phyloP scores from a whole-genome alignment of 2,329 filamentous ascomycete genomes.

The Berkeleyomyces basicola region DNA sequence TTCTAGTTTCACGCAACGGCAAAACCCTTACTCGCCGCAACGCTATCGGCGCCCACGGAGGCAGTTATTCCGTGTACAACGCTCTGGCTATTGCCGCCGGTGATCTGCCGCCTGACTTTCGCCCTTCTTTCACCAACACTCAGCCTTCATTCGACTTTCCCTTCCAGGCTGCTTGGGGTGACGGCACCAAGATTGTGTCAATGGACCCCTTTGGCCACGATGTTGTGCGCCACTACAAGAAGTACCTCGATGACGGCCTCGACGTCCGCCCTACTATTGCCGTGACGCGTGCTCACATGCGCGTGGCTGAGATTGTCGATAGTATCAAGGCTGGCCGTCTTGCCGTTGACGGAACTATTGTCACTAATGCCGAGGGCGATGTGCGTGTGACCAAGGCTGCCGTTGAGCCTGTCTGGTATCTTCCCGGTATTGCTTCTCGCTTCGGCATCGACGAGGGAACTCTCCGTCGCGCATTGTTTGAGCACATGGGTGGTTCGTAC shows the following conservation, averaged over 20 bases:
- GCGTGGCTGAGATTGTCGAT: constrained; percentile 76
- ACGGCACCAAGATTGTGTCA: constrained; percentile 85
- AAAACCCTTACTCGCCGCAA: constrained; percentile 16
- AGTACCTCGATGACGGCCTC: constrained; percentile 5
- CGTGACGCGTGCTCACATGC: constrained; percentile 87
- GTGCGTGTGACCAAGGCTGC: constrained; percentile 91
- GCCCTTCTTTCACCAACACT: constrained; percentile 54
- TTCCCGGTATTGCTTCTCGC: constrained; percentile 74
- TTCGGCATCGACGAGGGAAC: constrained; percentile 90
- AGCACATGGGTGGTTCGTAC: constrained; percentile 90
- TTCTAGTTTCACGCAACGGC: constrained; percentile 16
- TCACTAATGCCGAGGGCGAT: constrained; percentile 71
- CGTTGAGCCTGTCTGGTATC: constrained; percentile 85
- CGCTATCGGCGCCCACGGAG: constrained; percentile 34
- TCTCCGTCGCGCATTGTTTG: constrained; percentile 74
- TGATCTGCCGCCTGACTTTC: constrained; percentile 56
- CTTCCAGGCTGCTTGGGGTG: constrained; percentile 76
- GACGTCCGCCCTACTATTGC: constrained; percentile 80
- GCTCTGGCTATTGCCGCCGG: constrained; percentile 84
- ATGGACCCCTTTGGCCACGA: constrained; percentile 89
- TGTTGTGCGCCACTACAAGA: constrained; percentile 14
- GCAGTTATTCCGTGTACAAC: constrained; percentile 92
- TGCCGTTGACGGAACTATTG: constrained; percentile 70
- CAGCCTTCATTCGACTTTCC: constrained; percentile 83
- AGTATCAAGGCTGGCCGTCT: constrained; percentile 68